phyloP scores from a whole-genome alignment of 257 asterid species.

The Verbascum thapsus region DNA sequence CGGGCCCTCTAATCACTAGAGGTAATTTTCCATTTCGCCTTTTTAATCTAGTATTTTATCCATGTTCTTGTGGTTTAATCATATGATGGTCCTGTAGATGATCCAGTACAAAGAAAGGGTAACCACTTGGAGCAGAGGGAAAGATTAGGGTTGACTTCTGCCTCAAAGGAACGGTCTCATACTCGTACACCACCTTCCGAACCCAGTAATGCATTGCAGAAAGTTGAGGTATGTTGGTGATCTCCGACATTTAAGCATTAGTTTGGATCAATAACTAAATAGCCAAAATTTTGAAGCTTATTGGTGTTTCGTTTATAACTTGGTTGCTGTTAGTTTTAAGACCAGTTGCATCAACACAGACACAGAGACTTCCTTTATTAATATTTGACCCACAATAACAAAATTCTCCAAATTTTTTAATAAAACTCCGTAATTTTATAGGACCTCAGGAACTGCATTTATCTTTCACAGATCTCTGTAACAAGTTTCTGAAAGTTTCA shows the following conservation, averaged over 20 bases:
- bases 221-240: constrained; percentile 77
- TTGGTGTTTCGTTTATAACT: not conserved
- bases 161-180: constrained; percentile 50
- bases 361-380: not conserved
- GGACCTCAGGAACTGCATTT: too few relatives aligned
- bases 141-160: constrained; percentile 74
- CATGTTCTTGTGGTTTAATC: constrained; percentile 24
- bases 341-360: constrained; percentile 11
- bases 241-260: constrained; percentile 4
- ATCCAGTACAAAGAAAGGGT: constrained; percentile 66
- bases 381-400: too few relatives aligned
- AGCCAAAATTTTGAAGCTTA: constrained; percentile 11
- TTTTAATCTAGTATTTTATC: constrained; percentile 25
- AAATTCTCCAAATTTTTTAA: too few relatives aligned
- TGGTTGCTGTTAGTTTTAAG: not conserved
- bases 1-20: constrained; percentile 66
- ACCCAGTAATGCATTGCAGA: constrained; percentile 73
- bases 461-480: too few relatives aligned
- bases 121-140: constrained; percentile 90
- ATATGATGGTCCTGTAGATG: constrained; percentile 52
- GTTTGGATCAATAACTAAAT: not conserved
- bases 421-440: too few relatives aligned
- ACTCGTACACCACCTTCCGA: constrained; percentile 54
- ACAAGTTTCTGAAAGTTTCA: too few relatives aligned
- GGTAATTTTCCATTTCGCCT: constrained; percentile 39